These are phyloP conservation scores for Rhytidiadelphus loreus DNA, from an alignment of 225 moss, liverwort and hornwort species.

Conservation along the genomic window DNA sequence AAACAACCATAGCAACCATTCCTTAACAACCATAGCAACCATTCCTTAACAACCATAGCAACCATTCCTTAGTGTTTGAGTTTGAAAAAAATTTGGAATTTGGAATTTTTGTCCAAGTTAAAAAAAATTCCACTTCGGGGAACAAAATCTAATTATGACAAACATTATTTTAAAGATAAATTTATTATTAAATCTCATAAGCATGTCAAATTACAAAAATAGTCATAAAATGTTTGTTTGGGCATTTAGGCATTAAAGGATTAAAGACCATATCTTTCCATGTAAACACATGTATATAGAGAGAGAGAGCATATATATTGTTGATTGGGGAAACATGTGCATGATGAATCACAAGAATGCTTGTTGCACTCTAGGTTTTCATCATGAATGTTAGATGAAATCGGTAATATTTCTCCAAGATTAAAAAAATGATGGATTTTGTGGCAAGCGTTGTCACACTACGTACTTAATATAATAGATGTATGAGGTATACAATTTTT, in stretches of 20 bases:
- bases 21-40: background rate
- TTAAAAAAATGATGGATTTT: no score
- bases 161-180: no score
- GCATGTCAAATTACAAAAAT: background rate
- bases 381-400: background rate
- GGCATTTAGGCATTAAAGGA: no score
- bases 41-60: background rate
- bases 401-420: no score
- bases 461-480: no score
- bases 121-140: background rate
- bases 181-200: background rate
- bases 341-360: background rate
- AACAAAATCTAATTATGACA: background rate
- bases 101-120: background rate
- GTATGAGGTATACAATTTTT: no score
- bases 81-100: background rate
- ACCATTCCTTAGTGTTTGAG: background rate
- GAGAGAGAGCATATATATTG: no score
- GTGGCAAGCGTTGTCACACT: no score
- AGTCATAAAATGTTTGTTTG: no score
- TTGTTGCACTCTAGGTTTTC: rapidly evolving
- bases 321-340: background rate
- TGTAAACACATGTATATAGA: no score
- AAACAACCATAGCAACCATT: background rate
- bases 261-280: no score